Percentiles rank a stretch among this genome's conserved stretches.
Evolutionary conservation across 1,284 basidiomycete genomes (phyloP).

Genomic region (Ceratobasidium sp.): DNA sequence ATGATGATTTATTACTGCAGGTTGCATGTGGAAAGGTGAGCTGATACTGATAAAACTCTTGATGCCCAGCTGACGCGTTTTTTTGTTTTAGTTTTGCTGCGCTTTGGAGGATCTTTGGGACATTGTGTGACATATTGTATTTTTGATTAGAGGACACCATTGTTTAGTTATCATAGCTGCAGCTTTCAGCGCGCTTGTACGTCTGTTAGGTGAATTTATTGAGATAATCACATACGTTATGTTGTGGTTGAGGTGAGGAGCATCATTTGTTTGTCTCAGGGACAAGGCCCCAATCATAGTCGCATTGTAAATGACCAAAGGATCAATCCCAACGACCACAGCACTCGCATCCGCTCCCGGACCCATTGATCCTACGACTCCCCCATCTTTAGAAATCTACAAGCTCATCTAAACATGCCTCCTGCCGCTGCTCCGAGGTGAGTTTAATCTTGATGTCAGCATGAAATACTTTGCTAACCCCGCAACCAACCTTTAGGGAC

Average conservation of each 20-base stretch:
- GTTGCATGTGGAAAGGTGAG: constrained; percentile 93
- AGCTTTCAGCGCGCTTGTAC: constrained; percentile 32
- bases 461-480: not conserved
- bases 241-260: too few relatives aligned
- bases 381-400: not conserved
- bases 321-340: constrained; percentile 17
- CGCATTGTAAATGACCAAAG: not conserved
- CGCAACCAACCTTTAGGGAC: constrained; percentile 16
- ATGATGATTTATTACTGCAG: constrained; percentile 38
- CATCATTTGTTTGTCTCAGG: constrained; percentile 38
- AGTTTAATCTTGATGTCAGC: not conserved
- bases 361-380: not conserved
- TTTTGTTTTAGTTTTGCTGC: constrained; percentile 65
- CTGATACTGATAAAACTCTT: constrained; percentile 36
- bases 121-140: constrained; percentile 54
- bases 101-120: constrained; percentile 71
- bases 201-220: constrained; percentile 15
- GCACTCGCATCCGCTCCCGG: not conserved
- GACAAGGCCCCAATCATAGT: constrained; percentile 18
- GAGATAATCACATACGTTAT: not conserved
- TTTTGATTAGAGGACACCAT: not conserved
- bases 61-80: not conserved
- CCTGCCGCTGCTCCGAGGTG: constrained; percentile 23
- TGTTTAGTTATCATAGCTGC: constrained; percentile 8
- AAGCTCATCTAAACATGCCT: constrained; percentile 16